Evolutionary conservation across 108 stramenopile species (phyloP), one percentile per base, ranked within the genome.

Genomic region (Cyclostephanos invisitatus): DNA sequence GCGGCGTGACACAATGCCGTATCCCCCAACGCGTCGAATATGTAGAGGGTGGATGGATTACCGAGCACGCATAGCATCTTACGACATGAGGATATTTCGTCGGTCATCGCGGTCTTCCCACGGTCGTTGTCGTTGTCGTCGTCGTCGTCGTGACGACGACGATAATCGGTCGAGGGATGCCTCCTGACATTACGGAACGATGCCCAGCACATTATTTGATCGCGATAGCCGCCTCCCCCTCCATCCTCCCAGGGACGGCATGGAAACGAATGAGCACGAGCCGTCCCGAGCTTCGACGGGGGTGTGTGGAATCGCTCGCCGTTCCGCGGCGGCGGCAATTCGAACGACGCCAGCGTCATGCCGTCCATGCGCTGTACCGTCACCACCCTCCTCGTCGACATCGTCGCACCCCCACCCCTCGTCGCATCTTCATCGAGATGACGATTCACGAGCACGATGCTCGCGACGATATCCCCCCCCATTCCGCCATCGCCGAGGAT

Each of bases 61-160:
- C 82, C 81, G 2, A 93, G 60, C 14, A 90, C 85, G 59, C 89
- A 93, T 0, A 93, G 70, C 70, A 89, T 62, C 40, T 85, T 80
- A 35, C 85, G 85, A 22, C 79, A 47, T 7, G 63, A 77, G 3
- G 53, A 58, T 4, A 44, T 20, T 47, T 69, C 22, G 20, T 24
- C 44, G 12, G 18, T 7, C 48, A 3, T 35, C 4, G 7, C 14
- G 1, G 9, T 10, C 1, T 48, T 62, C 22, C 32, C 35, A 42
- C 21, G 3, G 38, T 46, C 48, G 27, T 35, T 32, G 25, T 9
- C 29, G 12, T 42, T 37, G n/a, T n/a, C n/a, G n/a, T n/a, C n/a
- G n/a, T n/a, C n/a, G n/a, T n/a, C n/a, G n/a, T n/a, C n/a, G n/a
- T n/a, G n/a, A n/a, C n/a, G n/a, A n/a, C n/a, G n/a, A n/a, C n/a